Evolutionary conservation across 1,139 yeast genomes (phyloP).

Genomic region (Kurtzmaniella quercitrusa): DNA sequence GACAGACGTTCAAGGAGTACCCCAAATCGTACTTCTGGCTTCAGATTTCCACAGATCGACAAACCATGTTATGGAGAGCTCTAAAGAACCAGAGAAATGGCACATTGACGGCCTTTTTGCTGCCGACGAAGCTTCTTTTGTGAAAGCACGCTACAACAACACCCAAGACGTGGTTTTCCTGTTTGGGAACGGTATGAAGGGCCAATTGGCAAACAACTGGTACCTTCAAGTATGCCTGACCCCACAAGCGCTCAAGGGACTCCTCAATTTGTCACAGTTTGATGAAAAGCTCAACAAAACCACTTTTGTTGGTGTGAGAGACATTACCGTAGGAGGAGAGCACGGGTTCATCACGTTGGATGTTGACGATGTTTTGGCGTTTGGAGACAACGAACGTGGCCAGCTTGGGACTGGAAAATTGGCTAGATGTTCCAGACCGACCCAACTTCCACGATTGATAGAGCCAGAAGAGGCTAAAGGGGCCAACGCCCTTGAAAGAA

Average conservation of each 20-base stretch:
- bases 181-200: conserved; percentile 82
- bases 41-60: conserved; percentile 18
- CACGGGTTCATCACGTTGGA: conserved; percentile 62
- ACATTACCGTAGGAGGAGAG: conserved; percentile 58
- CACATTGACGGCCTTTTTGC: conserved; percentile 55
- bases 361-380: conserved; percentile 59
- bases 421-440: conserved; percentile 56
- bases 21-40: conserved; percentile 45
- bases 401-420: conserved; percentile 83
- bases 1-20: conserved; percentile 66
- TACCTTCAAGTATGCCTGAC: conserved; percentile 68
- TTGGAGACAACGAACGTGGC: conserved; percentile 83
- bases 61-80: conserved; percentile 23
- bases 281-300: conserved; percentile 28
- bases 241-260: conserved; percentile 58
- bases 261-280: conserved; percentile 42
- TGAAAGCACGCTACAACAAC: conserved; percentile 31
- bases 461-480: conserved; percentile 45
- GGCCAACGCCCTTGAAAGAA: conserved; percentile 14
- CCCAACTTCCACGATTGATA: conserved; percentile 47
- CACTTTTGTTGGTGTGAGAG: conserved; percentile 42
- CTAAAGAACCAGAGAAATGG: conserved; percentile 29
- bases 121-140: conserved; percentile 64
- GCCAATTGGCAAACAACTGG: conserved; percentile 82
- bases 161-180: conserved; percentile 41